Evolutionary conservation across 2,329 filamentous ascomycete species (phyloP).

Genomic region (Arthrinium puccinioides): DNA sequence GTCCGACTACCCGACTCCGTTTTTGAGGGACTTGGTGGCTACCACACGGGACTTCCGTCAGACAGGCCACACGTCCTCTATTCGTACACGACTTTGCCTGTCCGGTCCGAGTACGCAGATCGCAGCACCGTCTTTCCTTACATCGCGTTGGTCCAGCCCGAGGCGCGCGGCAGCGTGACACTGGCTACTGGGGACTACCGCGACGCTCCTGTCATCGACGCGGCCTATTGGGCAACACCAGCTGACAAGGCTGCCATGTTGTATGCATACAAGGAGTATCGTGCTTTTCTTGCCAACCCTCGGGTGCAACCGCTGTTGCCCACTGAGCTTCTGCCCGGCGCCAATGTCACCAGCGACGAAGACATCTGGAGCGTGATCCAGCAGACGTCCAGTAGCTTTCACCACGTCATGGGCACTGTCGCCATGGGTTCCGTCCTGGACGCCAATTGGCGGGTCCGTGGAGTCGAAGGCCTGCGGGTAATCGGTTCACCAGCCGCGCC

Average conservation of each 20-base stretch:
- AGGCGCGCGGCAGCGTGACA: constrained; percentile 21
- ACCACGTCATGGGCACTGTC: constrained; percentile 12
- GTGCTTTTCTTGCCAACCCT: constrained; percentile 6
- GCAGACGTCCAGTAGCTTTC: constrained; percentile 4
- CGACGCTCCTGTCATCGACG: constrained; percentile 42
- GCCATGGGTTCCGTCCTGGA: constrained; percentile 11
- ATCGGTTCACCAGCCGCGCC: constrained; percentile 11
- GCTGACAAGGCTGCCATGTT: constrained; percentile 18
- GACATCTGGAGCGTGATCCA: constrained; percentile 9
- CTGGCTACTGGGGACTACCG: constrained; percentile 42
- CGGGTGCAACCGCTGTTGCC: background rate
- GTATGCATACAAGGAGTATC: constrained; percentile 10
- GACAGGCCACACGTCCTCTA: constrained; percentile 11
- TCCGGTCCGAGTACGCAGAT: constrained; percentile 44
- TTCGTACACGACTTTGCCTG: constrained; percentile 16
- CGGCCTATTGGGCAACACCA: constrained; percentile 39
- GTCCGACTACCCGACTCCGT: constrained; percentile 9
- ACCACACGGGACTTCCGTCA: constrained; percentile 7
- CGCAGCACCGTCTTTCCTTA: constrained; percentile 30
- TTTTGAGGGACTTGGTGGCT: constrained; percentile 6
- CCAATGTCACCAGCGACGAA: constrained; percentile 9
- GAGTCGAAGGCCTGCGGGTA: constrained; percentile 9
- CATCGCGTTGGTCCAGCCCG: constrained; percentile 13
- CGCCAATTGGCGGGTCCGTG: constrained; percentile 9
- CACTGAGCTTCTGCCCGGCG: constrained; percentile 10